Base-by-base conservation (phyloP, 495 filamentous ascomycete genomes). In the Aspergillus ellipticus region DNA sequence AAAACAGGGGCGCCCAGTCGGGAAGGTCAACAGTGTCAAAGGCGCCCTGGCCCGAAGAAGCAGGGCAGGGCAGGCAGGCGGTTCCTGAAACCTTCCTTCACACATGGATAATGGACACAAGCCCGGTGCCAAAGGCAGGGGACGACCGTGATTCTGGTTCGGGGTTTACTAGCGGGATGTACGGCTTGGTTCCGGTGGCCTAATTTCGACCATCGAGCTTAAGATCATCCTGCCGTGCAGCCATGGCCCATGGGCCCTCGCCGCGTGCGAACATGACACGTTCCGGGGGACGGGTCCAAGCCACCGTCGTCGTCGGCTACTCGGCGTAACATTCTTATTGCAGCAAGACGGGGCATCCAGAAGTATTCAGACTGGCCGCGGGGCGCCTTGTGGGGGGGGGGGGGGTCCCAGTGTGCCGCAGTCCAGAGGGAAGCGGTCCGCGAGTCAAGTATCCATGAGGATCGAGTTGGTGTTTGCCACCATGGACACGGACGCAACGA, bases 1-100 rank as follows among this genome's bases (percentile, higher is more conserved):
- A 28, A 53, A 22, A 22, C 50, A 53, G 50, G 50, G 37, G 50
- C 15, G 29, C 46, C 22, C 20, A 3, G 21, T 26, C 50, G 39
- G 17, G n/a, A 35, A 41, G 24, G 33, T 35, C 47, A 35, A 50
- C 47, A 35, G 35, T 35, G 7, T 13, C 28, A 50, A 39, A 5
- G 45, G 29, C 24, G 22, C 45, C 29, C 13, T 42, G 20, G 13
- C 22, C 26, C 11, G 24, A 20, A 46, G 28, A 21, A n/a, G 48
- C 16, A 28, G 19, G 6, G 13, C 13, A 39, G 35, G n/a, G n/a
- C 2, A 15, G 11, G 11, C 35, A 43, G 33, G 42, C 49, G 55
- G 55, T 58, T 53, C 55, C 49, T 58, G 55, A 58, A 58, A 58
- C 42, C 45, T 53, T 53, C 45, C 49, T 53, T 28, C 24, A 3